Percentiles rank a stretch among this genome's conserved stretches.
Conservation (phyloP, 148 eudicot species). For the Cornus florida region DNA sequence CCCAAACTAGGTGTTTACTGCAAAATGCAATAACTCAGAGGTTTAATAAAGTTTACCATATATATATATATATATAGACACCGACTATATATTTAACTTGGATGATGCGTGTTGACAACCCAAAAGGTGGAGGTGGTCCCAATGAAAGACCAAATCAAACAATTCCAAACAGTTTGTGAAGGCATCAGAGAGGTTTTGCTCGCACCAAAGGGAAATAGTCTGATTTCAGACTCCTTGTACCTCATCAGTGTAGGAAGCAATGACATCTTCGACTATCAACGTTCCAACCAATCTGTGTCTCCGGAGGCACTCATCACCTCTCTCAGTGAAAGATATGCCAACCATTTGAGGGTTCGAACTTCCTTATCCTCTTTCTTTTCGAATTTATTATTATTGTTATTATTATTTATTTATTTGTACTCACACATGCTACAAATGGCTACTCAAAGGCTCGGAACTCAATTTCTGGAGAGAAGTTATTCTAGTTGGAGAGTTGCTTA, state of each 20-base stretch:
- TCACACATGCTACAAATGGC: no score
- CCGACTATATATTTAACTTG: no score
- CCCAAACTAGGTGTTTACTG: no score
- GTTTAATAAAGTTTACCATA: no score
- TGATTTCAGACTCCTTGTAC: constrained; percentile 22
- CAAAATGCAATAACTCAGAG: no score
- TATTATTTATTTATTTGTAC: no score
- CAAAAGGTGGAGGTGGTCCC: constrained; percentile 17
- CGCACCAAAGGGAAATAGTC: neutral
- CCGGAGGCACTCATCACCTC: neutral
- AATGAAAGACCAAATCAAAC: constrained; percentile 23
- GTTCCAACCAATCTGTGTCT: neutral
- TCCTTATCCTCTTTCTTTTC: neutral
- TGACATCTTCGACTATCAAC: constrained; percentile 22
- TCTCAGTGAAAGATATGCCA: neutral
- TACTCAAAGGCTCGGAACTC: no score
- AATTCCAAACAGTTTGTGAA: constrained; percentile 17
- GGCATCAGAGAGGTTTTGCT: constrained; percentile 18
- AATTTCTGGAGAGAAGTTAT: no score
- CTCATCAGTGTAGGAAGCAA: constrained; percentile 34
- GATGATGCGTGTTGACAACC: neutral
- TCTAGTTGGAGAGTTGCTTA: no score
- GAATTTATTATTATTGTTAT: no score
- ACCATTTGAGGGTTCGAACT: constrained; percentile 16
- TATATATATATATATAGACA: no score